Evolutionary conservation across 2,329 filamentous ascomycete genomes (phyloP).

Genomic region (Trichoderma hamatum): DNA sequence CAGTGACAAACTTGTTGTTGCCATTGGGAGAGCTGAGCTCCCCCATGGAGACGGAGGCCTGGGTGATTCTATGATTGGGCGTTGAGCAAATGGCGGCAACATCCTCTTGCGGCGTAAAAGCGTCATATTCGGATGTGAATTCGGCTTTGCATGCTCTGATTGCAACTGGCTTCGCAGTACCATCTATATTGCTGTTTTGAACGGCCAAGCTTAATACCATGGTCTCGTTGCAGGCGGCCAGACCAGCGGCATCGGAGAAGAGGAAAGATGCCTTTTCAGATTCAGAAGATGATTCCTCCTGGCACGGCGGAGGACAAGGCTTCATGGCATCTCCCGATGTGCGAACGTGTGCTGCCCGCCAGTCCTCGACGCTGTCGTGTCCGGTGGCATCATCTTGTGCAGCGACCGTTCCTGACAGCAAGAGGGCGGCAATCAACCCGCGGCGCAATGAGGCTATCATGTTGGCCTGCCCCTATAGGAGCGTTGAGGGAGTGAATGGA

Average conservation of each 20-base stretch:
- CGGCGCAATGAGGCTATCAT: background rate
- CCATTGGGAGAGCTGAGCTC: background rate
- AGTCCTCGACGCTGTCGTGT: background rate
- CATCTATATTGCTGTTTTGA: background rate
- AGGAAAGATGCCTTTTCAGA: slow-evolving; percentile 9
- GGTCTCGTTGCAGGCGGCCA: slow-evolving; percentile 17
- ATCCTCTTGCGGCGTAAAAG: background rate
- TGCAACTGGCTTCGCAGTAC: background rate
- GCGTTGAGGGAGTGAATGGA: too few relatives aligned
- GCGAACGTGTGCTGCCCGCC: slow-evolving; percentile 7
- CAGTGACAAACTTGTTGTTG: background rate
- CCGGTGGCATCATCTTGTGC: background rate
- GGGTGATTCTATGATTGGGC: slow-evolving; percentile 8
- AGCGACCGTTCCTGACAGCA: slow-evolving; percentile 1
- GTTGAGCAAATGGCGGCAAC: slow-evolving; percentile 22
- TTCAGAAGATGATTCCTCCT: background rate
- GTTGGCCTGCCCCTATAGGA: background rate
- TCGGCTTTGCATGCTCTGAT: slow-evolving; percentile 21
- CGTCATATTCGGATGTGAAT: background rate
- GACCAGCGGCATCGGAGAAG: slow-evolving; percentile 15
- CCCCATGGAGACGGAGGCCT: slow-evolving; percentile 16
- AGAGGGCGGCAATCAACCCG: background rate
- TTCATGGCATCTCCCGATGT: background rate
- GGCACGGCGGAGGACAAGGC: slow-evolving; percentile 15
- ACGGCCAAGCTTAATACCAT: slow-evolving; percentile 7